Evolutionary conservation across 2,329 filamentous ascomycete genomes (phyloP).

Genomic region (Penicillium sp.): DNA sequence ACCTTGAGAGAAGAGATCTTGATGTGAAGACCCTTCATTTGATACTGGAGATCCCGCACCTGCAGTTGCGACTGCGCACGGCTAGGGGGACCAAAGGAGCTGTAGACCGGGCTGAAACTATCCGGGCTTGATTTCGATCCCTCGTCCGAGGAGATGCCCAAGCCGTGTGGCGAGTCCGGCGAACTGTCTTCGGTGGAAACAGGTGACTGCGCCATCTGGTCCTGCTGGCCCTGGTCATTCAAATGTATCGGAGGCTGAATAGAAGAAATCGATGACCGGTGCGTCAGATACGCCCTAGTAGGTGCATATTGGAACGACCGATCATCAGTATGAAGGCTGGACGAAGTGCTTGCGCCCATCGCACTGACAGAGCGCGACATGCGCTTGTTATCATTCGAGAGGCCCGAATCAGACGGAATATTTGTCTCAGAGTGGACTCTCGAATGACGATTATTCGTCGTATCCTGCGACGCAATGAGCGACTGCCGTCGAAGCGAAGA

Average conservation of each 20-base stretch:
- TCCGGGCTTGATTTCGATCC: constrained; percentile 30
- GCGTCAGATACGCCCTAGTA: constrained; percentile 33
- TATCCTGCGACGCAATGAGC: constrained; percentile 35
- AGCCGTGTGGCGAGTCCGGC: constrained; percentile 23
- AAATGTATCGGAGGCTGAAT: constrained; percentile 26
- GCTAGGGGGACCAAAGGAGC: constrained; percentile 49
- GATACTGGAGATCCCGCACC: constrained; percentile 72
- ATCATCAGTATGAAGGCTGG: constrained; percentile 32
- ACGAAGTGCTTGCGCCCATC: constrained; percentile 37
- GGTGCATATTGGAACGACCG: constrained; percentile 36
- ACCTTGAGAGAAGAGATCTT: constrained; percentile 79
- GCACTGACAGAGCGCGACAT: constrained; percentile 64
- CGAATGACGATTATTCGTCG: constrained; percentile 51
- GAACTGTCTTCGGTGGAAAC: constrained; percentile 17
- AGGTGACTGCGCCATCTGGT: constrained; percentile 6
- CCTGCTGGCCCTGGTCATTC: constrained; percentile 8
- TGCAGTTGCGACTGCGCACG: constrained; percentile 71
- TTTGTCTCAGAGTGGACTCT: constrained; percentile 63
- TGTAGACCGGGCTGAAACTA: constrained; percentile 37
- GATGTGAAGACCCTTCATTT: constrained; percentile 81
- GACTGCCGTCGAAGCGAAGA: constrained; percentile 46
- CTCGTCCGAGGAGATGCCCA: constrained; percentile 30
- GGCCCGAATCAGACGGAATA: constrained; percentile 43
- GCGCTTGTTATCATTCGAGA: constrained; percentile 39
- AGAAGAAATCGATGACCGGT: constrained; percentile 40